Evolutionary conservation across 768 basidiomycete genomes (phyloP), one percentile per base, ranked within the genome.

Genomic region (Neoboletus brunneissimus): DNA sequence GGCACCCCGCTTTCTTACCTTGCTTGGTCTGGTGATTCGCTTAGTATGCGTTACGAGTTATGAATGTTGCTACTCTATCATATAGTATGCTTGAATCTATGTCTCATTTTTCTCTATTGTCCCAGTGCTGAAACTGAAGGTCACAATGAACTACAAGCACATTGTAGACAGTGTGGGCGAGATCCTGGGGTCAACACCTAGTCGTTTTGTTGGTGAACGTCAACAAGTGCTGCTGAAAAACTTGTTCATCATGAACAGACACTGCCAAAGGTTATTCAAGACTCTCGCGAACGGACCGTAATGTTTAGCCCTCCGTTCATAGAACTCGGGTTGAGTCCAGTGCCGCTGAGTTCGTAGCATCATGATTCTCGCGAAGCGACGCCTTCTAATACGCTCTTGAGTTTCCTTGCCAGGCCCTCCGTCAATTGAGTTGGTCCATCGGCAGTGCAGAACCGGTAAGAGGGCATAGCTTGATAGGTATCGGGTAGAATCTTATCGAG

Each of bases 401-500:
- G 76, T 40, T 79, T 76, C 58, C 69, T 66, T 37, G 81, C 77
- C 10, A 92, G 76, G 3, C 87, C 89, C 6, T 83, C 81, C 0
- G 89, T 89, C 48, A 93, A 78, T 55, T 83, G 81, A 1, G 79
- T 77, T 0, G 88, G 72, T 3, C 91, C 91, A 56, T 91, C 88
- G 12, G 80, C 70, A 1, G 91, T 93, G 70, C 87, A 91, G 18
- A 92, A 57, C 20, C 91, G 83, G 68, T 93, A 93, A 8, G 91
- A 79, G 0, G 90, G 89, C 91, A 93, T 92, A 6, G 87, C 79
- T 64, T 88, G 83, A 62, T 92, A 93, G 2, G 90, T 93, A 27
- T 88, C 83, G 0, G 84, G 65, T 11, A 80, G 64, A 32, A 90
- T 86, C 88, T 89, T 62, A 4, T 31, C n/a, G 38, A 44, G 16